Percentiles rank a stretch among this genome's conserved stretches.
Evolutionary conservation across 768 basidiomycete species (phyloP).

Genomic region (Trametes cinnabarina): DNA sequence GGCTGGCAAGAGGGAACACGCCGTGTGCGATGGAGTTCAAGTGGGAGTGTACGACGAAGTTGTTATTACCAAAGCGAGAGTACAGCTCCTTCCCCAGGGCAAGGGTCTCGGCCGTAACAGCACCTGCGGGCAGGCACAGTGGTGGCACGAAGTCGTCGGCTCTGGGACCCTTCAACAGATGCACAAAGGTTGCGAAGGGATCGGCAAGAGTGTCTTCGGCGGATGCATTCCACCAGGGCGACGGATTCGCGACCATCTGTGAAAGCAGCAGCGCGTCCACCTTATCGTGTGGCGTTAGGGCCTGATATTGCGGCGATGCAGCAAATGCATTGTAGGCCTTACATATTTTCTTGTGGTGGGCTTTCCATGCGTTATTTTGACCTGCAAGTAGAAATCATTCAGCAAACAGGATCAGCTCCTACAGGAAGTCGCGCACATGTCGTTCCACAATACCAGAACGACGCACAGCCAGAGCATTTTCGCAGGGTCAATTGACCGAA

Average conservation of each 20-base stretch:
- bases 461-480: constrained; percentile 63
- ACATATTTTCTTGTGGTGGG: constrained; percentile 69
- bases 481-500: constrained; percentile 37
- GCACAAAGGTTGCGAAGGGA: constrained; percentile 20
- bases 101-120: neutral
- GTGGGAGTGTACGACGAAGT: constrained; percentile 76
- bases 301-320: constrained; percentile 45
- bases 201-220: neutral
- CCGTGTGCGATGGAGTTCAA: constrained; percentile 69
- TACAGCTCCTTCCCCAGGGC: constrained; percentile 36
- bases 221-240: neutral
- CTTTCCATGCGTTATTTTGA: constrained; percentile 65
- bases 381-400: constrained; percentile 40
- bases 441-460: constrained; percentile 71
- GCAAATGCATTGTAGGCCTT: constrained; percentile 48
- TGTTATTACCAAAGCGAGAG: constrained; percentile 74
- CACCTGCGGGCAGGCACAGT: constrained; percentile 13
- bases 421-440: constrained; percentile 46
- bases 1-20: constrained; percentile 72
- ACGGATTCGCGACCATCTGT: constrained; percentile 46
- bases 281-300: constrained; percentile 51
- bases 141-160: constrained; percentile 4
- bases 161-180: constrained; percentile 24
- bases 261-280: constrained; percentile 65
- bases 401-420: neutral